Base-by-base conservation (phyloP, 129 eudicot species). In the Saussurea involucrata region DNA sequence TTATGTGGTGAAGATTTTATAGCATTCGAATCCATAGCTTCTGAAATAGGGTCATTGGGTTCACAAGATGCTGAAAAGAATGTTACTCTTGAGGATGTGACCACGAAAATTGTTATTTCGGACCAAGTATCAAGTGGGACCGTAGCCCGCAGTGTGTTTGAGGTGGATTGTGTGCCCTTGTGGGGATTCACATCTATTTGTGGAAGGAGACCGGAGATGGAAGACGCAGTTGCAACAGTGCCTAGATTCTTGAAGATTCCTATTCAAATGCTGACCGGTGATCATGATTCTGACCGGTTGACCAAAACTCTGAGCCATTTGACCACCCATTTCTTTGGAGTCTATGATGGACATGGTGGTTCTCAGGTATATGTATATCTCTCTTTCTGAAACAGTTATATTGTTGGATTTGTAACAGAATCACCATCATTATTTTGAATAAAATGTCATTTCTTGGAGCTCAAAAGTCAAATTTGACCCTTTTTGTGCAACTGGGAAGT, bases 301-400 rank as follows among this genome's bases (percentile, higher is more conserved):
- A 71, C 80, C 72, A 81, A 82, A 72, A 79, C 75, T 53, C 70
- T 89, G 24, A 91, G 89, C 79, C 95, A 89, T 68, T 75, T 91
- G 78, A 89, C 95, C 21, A 85, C 90, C 34, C 97, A 92, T 73
- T 89, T 92, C 86, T 92, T 92, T 66, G 97, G 95, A 40, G 97
- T 92, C 49, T 92, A 92, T 71, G 97, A 92, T 76, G 97, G 97
- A 63, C 97, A 92, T 78, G 97, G 97, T 66, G 97, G 97, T 58
- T 85, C 89, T 78, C 92, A 92, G 97, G 97, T 87, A 61, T 25
- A 28, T 84, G n/a, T 75, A 58, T 68, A 29, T 71, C 76, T 61
- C 42, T 42, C 70, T 42, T 44, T 17, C 79, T 10, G 21, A 8
- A 20, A 29, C 24, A 63, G 24, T 70, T 49, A 66, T 53, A 64